These are phyloP conservation scores for Laetiporus sulphureus DNA, from an alignment of 1,284 basidiomycete species.

Conservation along the genomic window DNA sequence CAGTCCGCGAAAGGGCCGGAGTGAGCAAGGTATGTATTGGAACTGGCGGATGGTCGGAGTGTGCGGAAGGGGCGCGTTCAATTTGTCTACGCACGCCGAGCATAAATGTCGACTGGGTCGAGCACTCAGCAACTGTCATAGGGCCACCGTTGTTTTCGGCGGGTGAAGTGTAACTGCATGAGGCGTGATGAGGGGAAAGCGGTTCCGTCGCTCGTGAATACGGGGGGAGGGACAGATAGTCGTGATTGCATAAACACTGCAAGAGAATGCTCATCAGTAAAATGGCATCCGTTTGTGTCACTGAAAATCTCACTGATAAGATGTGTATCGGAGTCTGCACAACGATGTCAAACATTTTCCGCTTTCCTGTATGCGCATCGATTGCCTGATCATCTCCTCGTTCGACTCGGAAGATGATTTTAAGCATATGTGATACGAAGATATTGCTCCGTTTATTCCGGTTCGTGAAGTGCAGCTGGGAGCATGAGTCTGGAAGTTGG, in stretches of 20 bases:
- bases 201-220: constrained; percentile 37
- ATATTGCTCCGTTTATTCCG: constrained; percentile 82
- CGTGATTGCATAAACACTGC: constrained; percentile 74
- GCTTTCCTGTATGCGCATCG: constrained; percentile 62
- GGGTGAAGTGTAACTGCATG: constrained; percentile 5
- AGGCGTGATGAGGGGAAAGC: neutral
- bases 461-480: constrained; percentile 70
- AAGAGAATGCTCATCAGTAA: constrained; percentile 1
- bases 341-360: constrained; percentile 87
- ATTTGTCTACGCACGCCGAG: constrained; percentile 6
- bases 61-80: constrained; percentile 8
- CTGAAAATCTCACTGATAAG: constrained; percentile 62
- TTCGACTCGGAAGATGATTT: constrained; percentile 83
- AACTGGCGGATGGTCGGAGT: constrained; percentile 9
- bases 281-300: too few relatives aligned
- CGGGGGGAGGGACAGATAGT: constrained; percentile 70
- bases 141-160: neutral
- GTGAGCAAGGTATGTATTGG: constrained; percentile 9
- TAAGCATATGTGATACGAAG: constrained; percentile 72
- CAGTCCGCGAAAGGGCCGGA: constrained; percentile 17
- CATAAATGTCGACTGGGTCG: constrained; percentile 1
- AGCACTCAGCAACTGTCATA: neutral
- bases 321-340: constrained; percentile 80
- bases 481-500: constrained; percentile 49
- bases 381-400: constrained; percentile 63